These are phyloP conservation scores for Allomyces macrogynus DNA, from an alignment of 192 early-diverging fungal genomes.

Conservation along the genomic window DNA sequence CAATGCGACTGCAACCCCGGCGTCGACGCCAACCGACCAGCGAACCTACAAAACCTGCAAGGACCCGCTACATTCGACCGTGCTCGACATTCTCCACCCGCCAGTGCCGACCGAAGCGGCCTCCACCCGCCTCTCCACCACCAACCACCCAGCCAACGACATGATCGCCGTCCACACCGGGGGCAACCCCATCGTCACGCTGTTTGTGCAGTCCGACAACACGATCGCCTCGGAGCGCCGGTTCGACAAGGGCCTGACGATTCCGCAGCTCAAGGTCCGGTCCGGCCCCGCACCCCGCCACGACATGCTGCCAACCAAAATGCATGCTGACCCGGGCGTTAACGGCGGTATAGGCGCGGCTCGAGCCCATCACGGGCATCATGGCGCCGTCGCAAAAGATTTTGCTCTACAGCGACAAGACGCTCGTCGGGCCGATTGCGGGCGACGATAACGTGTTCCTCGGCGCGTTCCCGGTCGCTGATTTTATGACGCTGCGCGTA, in stretches of 20 bases:
- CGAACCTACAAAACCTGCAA: too few species aligned
- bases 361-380: constrained; percentile 85
- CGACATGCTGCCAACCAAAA: too few species aligned
- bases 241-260: constrained; percentile 51
- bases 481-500: constrained; percentile 64
- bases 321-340: too few species aligned
- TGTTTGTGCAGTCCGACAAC: constrained; percentile 70
- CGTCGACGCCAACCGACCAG: too few species aligned
- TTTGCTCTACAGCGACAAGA: constrained; percentile 31
- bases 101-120: too few species aligned
- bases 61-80: too few species aligned
- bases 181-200: constrained; percentile 55
- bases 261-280: constrained; percentile 47
- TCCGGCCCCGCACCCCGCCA: not conserved
- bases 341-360: constrained; percentile 36
- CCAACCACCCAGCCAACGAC: too few species aligned
- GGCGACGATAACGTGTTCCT: constrained; percentile 45
- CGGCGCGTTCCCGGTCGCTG: constrained; percentile 64
- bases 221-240: constrained; percentile 60
- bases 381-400: constrained; percentile 43
- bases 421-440: constrained; percentile 22
- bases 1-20: too few species aligned
- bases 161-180: not conserved
- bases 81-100: too few species aligned
- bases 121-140: too few species aligned